Percentiles rank a stretch among this genome's conserved stretches.
These are phyloP conservation scores for Ephemerocybe angulata DNA, from an alignment of 768 basidiomycete genomes.

Conservation along the genomic window DNA sequence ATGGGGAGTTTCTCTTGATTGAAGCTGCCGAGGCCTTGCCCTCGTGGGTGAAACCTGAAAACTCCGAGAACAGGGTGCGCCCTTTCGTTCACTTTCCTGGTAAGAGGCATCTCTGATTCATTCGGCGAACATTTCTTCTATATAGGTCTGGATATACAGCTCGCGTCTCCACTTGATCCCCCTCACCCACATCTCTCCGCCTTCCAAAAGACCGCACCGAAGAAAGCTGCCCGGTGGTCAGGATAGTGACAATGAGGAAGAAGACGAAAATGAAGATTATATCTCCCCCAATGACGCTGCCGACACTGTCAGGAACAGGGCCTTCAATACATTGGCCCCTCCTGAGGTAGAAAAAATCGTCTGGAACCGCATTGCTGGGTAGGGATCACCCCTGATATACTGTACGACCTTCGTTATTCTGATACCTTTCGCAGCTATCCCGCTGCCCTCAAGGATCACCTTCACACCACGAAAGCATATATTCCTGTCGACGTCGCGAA, in stretches of 20 bases:
- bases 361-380: slow-evolving; percentile 71
- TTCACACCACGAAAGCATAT: slow-evolving; percentile 76
- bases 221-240: slow-evolving; percentile 38
- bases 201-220: slow-evolving; percentile 50
- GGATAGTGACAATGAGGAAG: slow-evolving; percentile 52
- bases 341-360: slow-evolving; percentile 57
- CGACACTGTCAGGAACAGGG: slow-evolving; percentile 51
- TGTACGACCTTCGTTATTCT: neutral
- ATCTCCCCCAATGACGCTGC: slow-evolving; percentile 63
- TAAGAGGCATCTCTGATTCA: slow-evolving; percentile 27
- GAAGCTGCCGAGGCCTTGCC: slow-evolving; percentile 92
- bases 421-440: slow-evolving; percentile 58
- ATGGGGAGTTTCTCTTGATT: slow-evolving; percentile 94
- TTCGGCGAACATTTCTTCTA: slow-evolving; percentile 19
- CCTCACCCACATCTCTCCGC: slow-evolving; percentile 66
- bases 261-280: slow-evolving; percentile 43
- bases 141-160: slow-evolving; percentile 87
- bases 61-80: slow-evolving; percentile 90
- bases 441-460: slow-evolving; percentile 53
- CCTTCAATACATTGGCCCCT: slow-evolving; percentile 57
- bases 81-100: slow-evolving; percentile 25
- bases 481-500: slow-evolving; percentile 78
- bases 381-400: slow-evolving; percentile 21
- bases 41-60: slow-evolving; percentile 86
- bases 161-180: slow-evolving; percentile 86